Evolutionary conservation across 345 rosid species (phyloP).

Genomic region (Rhizophora apiculata): DNA sequence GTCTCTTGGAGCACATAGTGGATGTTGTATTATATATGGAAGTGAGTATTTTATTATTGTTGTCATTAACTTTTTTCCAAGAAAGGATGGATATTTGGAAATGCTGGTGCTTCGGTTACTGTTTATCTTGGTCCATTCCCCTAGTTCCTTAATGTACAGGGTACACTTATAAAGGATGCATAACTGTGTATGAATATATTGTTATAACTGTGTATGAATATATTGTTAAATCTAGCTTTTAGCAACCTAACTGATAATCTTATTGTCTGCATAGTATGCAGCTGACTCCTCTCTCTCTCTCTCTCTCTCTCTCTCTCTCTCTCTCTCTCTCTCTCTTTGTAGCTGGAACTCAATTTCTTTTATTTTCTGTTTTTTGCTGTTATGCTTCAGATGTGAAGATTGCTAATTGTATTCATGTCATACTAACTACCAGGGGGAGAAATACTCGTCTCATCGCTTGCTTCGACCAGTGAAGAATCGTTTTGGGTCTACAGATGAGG

Average conservation of each 20-base stretch:
- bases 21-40: slow-evolving; percentile 93
- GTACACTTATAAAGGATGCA: too few relatives aligned
- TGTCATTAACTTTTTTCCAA: background rate
- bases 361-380: background rate
- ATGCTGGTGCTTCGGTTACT: background rate
- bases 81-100: slow-evolving; percentile 15
- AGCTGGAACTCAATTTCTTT: background rate
- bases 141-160: too few relatives aligned
- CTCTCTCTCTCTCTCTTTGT: background rate
- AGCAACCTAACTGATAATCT: background rate
- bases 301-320: too few relatives aligned
- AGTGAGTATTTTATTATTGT: slow-evolving; percentile 48
- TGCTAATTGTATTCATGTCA: slow-evolving; percentile 12
- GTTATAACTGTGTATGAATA: too few relatives aligned
- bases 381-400: background rate
- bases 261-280: too few relatives aligned
- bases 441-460: slow-evolving; percentile 72
- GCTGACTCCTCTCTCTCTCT: background rate
- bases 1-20: slow-evolving; percentile 95
- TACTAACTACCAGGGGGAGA: slow-evolving; percentile 63
- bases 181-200: too few relatives aligned
- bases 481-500: slow-evolving; percentile 93
- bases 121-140: too few relatives aligned
- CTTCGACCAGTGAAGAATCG: slow-evolving; percentile 95
- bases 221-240: background rate